Base-by-base conservation (phyloP, 148 eudicot species). In the Fagopyrum esculentum region DNA sequence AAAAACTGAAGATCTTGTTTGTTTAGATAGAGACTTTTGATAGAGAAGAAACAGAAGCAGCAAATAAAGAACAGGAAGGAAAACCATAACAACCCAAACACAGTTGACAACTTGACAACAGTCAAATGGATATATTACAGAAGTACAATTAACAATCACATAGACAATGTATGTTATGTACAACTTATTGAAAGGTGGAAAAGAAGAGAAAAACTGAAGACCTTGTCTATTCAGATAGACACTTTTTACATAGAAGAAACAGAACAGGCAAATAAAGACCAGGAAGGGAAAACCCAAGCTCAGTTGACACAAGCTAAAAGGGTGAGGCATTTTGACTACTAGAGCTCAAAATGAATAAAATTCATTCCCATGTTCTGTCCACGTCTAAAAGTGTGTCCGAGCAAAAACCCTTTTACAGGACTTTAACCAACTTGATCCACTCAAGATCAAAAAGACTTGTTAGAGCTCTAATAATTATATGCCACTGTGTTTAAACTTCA, bases 401-500 rank as follows among this genome's bases (percentile, higher is more conserved):
- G 78, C 29, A 71, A 51, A 72, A 66, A 35, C 26, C 68, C 13
- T 64, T 40, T 64, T 64, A 17, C 46, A 64, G 12, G 70, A 64
- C 70, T 40, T 64, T 9, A 35, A 35, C 70, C 70, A 64, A 64
- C 70, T 35, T 64, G 30, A 64, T 64, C 46, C 15, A 40, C 46
- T 64, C 45, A 64, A 64, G 70, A 64, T 64, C 70, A 64, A 7
- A 35, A 4, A 45, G 70, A 64, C 35, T 15, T 64, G 70, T 40
- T 64, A 64, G 15, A 12, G 19, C 70, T 64, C 70, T 15, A 64
- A 40, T 35, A 35, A 35, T 64, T 45, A 64, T 64, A 64, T 64
- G 13, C 30, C 70, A 64, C 70, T 40, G 70, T 64, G 70, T 64
- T 64, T 64, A 64, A 64, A 64, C 70, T 64, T 64, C 70, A 64